A percentile compares a stretch with the other conserved stretches of the same genome.
phyloP scores from a whole-genome alignment of 768 basidiomycete genomes.

The Tylopilus sp. region DNA sequence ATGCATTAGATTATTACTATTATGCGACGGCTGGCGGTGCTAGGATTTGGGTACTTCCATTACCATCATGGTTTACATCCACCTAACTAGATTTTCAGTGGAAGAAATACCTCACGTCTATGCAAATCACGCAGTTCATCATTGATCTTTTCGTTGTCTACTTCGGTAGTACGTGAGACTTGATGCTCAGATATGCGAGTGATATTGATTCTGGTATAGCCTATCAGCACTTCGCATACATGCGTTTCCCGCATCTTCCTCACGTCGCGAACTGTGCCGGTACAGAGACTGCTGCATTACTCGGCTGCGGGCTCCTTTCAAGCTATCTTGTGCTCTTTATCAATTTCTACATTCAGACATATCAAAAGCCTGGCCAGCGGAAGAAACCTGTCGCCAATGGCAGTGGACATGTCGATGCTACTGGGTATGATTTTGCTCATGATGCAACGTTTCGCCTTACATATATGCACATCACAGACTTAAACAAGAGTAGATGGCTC shows the following conservation, averaged over 20 bases:
- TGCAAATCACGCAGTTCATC: constrained; percentile 97
- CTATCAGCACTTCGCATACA: constrained; percentile 77
- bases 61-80: neutral
- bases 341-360: constrained; percentile 88
- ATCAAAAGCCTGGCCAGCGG: constrained; percentile 58
- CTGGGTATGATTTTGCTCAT: constrained; percentile 24
- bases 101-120: constrained; percentile 96
- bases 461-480: constrained; percentile 20
- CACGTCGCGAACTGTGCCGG: constrained; percentile 81
- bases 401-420: constrained; percentile 43
- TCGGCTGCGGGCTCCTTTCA: constrained; percentile 86
- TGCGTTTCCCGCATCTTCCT: constrained; percentile 65
- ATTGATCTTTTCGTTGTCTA: constrained; percentile 90
- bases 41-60: constrained; percentile 80
- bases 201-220: constrained; percentile 35
- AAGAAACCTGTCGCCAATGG: constrained; percentile 34
- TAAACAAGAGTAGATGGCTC: constrained; percentile 32
- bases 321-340: constrained; percentile 94
- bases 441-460: neutral
- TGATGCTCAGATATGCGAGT: neutral
- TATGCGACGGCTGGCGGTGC: constrained; percentile 97
- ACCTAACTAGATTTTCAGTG: constrained; percentile 51
- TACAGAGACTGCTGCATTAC: constrained; percentile 80
- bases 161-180: constrained; percentile 78
- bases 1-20: constrained; percentile 88